These are phyloP conservation scores for Naematelia encephala DNA, from an alignment of 768 basidiomycete genomes.

Conservation along the genomic window DNA sequence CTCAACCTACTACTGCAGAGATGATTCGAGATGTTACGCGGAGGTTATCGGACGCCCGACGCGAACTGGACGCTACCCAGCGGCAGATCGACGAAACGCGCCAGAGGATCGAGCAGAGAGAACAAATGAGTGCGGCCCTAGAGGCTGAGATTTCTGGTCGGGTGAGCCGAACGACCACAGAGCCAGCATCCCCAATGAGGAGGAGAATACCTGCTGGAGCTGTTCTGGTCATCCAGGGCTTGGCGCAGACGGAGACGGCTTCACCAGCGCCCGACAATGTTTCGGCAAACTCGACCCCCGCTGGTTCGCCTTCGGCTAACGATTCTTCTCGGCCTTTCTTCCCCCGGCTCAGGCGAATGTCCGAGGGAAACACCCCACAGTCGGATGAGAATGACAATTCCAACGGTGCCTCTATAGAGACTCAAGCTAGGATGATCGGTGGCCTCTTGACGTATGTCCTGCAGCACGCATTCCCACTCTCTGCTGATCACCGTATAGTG, in stretches of 20 bases:
- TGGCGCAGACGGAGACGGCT: slow-evolving; percentile 30
- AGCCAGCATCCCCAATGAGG: background rate
- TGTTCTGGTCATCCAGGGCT: slow-evolving; percentile 40
- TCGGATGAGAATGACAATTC: slow-evolving; percentile 6
- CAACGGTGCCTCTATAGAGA: slow-evolving; percentile 21
- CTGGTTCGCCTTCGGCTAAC: background rate
- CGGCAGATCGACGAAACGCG: background rate
- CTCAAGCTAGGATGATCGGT: slow-evolving; percentile 40
- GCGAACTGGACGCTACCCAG: background rate
- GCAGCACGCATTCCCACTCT: background rate
- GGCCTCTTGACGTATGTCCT: slow-evolving; percentile 38
- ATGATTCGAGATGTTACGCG: background rate
- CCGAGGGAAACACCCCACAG: background rate
- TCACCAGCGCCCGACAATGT: slow-evolving; percentile 8
- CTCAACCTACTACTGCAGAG: background rate
- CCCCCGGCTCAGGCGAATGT: slow-evolving; percentile 4
- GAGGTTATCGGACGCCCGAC: background rate
- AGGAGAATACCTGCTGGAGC: slow-evolving; percentile 20
- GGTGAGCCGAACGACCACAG: background rate
- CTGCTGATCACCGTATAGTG: slow-evolving; percentile 54
- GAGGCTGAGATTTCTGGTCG: background rate
- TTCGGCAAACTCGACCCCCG: background rate
- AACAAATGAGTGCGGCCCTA: background rate
- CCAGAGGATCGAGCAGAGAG: background rate
- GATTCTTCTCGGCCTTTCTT: background rate